These are phyloP conservation scores for Plasmodium billcollinsi DNA, from an alignment of 169 alveolate species.

Conservation along the genomic window DNA sequence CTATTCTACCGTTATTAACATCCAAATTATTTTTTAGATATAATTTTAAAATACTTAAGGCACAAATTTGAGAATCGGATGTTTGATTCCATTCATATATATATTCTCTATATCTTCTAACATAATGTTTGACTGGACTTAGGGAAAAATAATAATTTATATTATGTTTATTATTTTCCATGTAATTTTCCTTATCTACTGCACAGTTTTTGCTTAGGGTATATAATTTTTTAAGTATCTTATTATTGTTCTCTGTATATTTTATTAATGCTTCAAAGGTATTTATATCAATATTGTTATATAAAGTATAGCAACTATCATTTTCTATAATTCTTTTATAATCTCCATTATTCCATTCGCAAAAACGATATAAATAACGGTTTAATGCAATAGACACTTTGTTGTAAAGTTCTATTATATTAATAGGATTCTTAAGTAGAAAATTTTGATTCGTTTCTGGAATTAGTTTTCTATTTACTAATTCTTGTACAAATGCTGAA, in stretches of 20 bases:
- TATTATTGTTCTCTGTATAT: constrained; percentile 67
- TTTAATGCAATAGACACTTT: constrained; percentile 71
- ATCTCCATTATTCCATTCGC: constrained; percentile 59
- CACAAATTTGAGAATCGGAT: constrained; percentile 66
- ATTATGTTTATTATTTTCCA: not conserved
- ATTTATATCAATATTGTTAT: constrained; percentile 47
- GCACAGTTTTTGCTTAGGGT: constrained; percentile 25
- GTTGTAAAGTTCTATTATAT: constrained; percentile 69
- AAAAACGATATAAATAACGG: constrained; percentile 69
- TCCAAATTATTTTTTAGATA: constrained; percentile 43
- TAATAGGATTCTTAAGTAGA: constrained; percentile 61
- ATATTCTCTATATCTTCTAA: constrained; percentile 49
- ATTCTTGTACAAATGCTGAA: constrained; percentile 66
- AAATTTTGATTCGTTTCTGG: constrained; percentile 52
- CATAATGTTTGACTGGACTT: not conserved
- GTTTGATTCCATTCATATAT: constrained; percentile 71
- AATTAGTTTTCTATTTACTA: constrained; percentile 67
- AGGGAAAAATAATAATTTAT: not conserved
- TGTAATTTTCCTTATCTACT: not conserved
- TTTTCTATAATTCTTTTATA: constrained; percentile 58
- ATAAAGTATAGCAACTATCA: constrained; percentile 23
- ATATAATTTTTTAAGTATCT: constrained; percentile 32
- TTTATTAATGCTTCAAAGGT: constrained; percentile 66
- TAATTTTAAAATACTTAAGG: constrained; percentile 70
- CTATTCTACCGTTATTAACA: constrained; percentile 35